Conservation (phyloP, 805 yeast species). For the Hemisphaericaspora nanyangensis region DNA sequence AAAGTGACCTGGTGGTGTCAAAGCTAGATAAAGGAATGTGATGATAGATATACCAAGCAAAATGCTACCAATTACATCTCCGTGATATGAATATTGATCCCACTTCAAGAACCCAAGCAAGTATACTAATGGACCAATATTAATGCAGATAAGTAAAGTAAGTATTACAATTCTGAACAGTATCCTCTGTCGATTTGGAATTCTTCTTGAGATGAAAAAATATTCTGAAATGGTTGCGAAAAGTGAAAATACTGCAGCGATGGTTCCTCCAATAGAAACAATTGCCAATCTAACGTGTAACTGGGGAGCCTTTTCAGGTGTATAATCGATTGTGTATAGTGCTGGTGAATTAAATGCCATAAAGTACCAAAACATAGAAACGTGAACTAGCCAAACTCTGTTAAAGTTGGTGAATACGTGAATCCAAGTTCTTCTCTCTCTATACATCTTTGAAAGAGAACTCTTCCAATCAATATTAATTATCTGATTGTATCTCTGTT, state of each 20-base stretch:
- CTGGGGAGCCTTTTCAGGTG: constrained; percentile 43
- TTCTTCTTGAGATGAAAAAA: constrained; percentile 22
- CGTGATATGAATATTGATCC: constrained; percentile 21
- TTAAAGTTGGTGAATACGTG: constrained; percentile 48
- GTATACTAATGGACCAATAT: constrained; percentile 27
- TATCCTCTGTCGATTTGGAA: constrained; percentile 15
- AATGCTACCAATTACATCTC: constrained; percentile 17
- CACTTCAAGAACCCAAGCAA: constrained; percentile 22
- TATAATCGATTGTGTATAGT: constrained; percentile 42
- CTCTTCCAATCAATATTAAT: constrained; percentile 38
- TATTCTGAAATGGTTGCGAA: constrained; percentile 23
- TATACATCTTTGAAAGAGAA: constrained; percentile 43
- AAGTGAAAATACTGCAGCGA: constrained; percentile 32
- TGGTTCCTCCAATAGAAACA: constrained; percentile 43
- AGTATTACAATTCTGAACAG: constrained; percentile 2
- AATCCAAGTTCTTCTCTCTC: constrained; percentile 47
- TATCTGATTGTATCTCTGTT: constrained; percentile 28
- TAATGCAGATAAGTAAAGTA: constrained; percentile 15
- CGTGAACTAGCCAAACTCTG: constrained; percentile 52
- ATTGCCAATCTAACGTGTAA: constrained; percentile 33
- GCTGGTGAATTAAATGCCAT: constrained; percentile 50
- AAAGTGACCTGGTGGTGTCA: constrained; percentile 21
- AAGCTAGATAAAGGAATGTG: constrained; percentile 26
- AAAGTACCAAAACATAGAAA: constrained; percentile 49
- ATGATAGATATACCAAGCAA: constrained; percentile 27